phyloP scores from a whole-genome alignment of 257 asterid species.

The Leptodermis oblonga region DNA sequence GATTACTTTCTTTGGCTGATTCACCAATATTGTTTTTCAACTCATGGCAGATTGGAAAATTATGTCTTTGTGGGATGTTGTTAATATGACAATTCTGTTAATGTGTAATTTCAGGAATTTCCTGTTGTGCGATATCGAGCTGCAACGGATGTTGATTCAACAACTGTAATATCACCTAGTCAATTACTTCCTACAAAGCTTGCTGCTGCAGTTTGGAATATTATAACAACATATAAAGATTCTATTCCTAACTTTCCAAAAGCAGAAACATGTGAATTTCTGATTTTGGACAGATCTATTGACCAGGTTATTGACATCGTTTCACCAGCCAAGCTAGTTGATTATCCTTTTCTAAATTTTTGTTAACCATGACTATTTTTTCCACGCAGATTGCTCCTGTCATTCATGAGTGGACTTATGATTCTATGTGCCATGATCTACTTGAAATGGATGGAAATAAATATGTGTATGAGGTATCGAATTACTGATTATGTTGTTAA shows the following conservation, averaged over 20 bases:
- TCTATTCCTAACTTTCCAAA: constrained; percentile 78
- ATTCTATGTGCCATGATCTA: constrained; percentile 96
- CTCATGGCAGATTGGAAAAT: background rate
- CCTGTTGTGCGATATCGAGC: constrained; percentile 80
- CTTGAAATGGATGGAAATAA: constrained; percentile 91
- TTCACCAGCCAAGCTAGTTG: constrained; percentile 3
- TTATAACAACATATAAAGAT: constrained; percentile 52
- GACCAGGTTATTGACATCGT: constrained; percentile 65
- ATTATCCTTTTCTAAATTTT: background rate
- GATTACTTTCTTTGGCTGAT: background rate
- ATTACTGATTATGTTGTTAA: constrained; percentile 15
- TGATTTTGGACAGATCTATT: constrained; percentile 86
- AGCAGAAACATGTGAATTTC: constrained; percentile 85
- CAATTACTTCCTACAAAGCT: constrained; percentile 74
- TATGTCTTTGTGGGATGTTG: background rate
- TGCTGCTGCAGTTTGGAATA: constrained; percentile 74
- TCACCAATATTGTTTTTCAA: background rate
- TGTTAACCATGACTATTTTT: constrained; percentile 8
- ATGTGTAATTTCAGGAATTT: constrained; percentile 47
- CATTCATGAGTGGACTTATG: constrained; percentile 98
- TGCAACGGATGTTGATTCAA: constrained; percentile 47
- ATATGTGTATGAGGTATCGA: constrained; percentile 71
- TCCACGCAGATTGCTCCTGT: constrained; percentile 80
- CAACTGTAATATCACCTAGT: constrained; percentile 32
- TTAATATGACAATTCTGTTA: background rate